Evolutionary conservation across 2,329 filamentous ascomycete species (phyloP).

Genomic region (Penicillium glabrum): DNA sequence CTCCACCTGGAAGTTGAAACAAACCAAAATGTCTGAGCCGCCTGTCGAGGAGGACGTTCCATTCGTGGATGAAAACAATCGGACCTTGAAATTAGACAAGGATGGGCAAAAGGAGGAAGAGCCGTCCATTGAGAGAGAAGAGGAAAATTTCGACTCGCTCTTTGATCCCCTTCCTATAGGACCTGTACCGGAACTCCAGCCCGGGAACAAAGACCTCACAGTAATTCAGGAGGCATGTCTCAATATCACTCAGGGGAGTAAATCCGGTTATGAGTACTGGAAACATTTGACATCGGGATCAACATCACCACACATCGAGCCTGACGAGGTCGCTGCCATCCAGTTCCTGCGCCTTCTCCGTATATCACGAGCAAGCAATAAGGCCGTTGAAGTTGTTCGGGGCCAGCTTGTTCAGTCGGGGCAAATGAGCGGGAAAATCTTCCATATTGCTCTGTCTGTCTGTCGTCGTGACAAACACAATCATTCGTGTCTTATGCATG

Average conservation of each 20-base stretch:
- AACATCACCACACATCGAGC: constrained; percentile 57
- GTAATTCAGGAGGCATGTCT: constrained; percentile 65
- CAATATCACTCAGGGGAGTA: constrained; percentile 58
- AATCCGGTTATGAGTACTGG: constrained; percentile 76
- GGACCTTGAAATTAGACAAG: constrained; percentile 21
- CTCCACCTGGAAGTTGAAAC: constrained; percentile 1
- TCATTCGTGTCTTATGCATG: constrained; percentile 64
- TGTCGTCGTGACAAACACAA: constrained; percentile 79
- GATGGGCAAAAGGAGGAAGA: constrained; percentile 4
- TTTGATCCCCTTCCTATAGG: constrained; percentile 36
- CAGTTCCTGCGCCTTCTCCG: constrained; percentile 68
- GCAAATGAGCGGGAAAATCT: constrained; percentile 54
- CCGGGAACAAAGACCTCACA: constrained; percentile 62
- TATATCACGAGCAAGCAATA: constrained; percentile 63
- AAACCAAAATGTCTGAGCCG: neutral
- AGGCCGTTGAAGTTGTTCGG: constrained; percentile 60
- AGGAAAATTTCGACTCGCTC: constrained; percentile 30
- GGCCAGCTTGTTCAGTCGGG: constrained; percentile 50
- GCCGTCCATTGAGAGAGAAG: constrained; percentile 17
- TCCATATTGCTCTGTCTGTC: constrained; percentile 70
- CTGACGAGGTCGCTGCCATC: constrained; percentile 71
- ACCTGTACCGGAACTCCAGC: constrained; percentile 33
- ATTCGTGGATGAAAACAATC: constrained; percentile 29
- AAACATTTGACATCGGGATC: constrained; percentile 59
- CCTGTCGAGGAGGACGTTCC: constrained; percentile 27